Conservation (phyloP, 2,329 filamentous ascomycete genomes). For the Mycosphaerella sp. region DNA sequence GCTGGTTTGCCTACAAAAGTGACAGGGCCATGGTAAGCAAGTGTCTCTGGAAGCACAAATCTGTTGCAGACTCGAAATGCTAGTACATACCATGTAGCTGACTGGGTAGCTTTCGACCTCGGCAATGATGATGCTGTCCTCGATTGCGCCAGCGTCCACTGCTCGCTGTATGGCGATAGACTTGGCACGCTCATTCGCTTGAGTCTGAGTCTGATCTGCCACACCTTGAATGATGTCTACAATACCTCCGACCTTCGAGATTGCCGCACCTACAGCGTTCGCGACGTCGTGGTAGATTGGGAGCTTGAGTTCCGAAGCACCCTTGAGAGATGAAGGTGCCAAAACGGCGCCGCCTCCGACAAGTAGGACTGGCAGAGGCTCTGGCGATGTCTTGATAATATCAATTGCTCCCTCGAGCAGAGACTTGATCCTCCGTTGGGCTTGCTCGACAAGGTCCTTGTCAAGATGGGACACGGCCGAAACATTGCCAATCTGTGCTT, state of each 20-base stretch:
- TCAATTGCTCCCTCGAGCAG: slow-evolving; percentile 51
- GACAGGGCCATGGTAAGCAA: too few species aligned
- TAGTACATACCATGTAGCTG: slow-evolving; percentile 25
- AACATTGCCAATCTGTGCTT: slow-evolving; percentile 26
- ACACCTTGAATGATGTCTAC: slow-evolving; percentile 49
- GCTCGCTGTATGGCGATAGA: slow-evolving; percentile 35
- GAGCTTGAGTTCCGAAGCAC: slow-evolving; percentile 47
- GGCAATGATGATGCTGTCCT: slow-evolving; percentile 40
- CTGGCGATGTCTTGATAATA: slow-evolving; percentile 52
- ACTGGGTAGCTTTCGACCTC: slow-evolving; percentile 41
- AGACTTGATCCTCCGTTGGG: slow-evolving; percentile 38
- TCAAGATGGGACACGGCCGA: slow-evolving; percentile 20
- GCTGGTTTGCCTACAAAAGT: slow-evolving; percentile 24
- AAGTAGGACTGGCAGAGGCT: slow-evolving; percentile 48
- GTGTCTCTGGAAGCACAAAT: too few species aligned
- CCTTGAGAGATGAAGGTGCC: slow-evolving; percentile 44
- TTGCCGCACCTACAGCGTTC: slow-evolving; percentile 57
- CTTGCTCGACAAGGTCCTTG: slow-evolving; percentile 20
- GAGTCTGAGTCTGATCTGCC: slow-evolving; percentile 37
- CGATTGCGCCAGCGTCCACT: slow-evolving; percentile 32
- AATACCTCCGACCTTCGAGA: slow-evolving; percentile 50
- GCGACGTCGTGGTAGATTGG: slow-evolving; percentile 52
- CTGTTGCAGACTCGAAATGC: too few species aligned
- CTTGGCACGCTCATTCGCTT: slow-evolving; percentile 37
- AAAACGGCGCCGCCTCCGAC: slow-evolving; percentile 55